Evolutionary conservation across 352 stramenopile genomes (phyloP).

Genomic region (Phytophthora melonis): DNA sequence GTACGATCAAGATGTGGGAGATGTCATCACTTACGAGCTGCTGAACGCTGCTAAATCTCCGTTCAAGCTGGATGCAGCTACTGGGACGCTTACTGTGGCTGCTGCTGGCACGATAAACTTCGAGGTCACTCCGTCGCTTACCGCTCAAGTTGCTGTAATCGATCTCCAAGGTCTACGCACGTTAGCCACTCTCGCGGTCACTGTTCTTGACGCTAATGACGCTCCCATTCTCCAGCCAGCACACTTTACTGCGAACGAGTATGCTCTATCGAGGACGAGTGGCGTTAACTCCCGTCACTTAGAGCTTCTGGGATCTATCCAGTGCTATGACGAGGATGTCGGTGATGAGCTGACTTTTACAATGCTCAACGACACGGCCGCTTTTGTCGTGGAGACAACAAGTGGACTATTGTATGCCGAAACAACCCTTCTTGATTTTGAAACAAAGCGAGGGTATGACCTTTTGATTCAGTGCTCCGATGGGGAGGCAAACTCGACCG

Average conservation of each 20-base stretch:
- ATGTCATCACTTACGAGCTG: slow-evolving; percentile 28
- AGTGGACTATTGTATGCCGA: slow-evolving; percentile 57
- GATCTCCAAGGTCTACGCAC: slow-evolving; percentile 29
- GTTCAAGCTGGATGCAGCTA: slow-evolving; percentile 25
- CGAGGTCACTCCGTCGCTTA: slow-evolving; percentile 17
- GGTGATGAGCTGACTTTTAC: slow-evolving; percentile 44
- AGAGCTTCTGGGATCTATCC: slow-evolving; percentile 46
- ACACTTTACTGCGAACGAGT: slow-evolving; percentile 38
- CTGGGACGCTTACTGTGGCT: slow-evolving; percentile 19
- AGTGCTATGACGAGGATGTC: slow-evolving; percentile 62
- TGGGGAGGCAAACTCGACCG: slow-evolving; percentile 24
- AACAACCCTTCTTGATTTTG: slow-evolving; percentile 55
- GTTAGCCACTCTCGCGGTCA: slow-evolving; percentile 19
- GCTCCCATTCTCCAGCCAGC: slow-evolving; percentile 22
- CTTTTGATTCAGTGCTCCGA: slow-evolving; percentile 52
- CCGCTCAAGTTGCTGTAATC: slow-evolving; percentile 18
- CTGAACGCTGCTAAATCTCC: background rate
- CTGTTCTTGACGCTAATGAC: slow-evolving; percentile 31
- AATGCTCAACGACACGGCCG: slow-evolving; percentile 25
- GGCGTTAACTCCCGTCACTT: slow-evolving; percentile 16
- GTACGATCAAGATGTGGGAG: slow-evolving; percentile 25
- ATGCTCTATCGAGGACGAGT: background rate
- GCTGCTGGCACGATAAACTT: slow-evolving; percentile 29
- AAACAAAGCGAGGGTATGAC: slow-evolving; percentile 39
- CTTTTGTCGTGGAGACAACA: slow-evolving; percentile 49